Conservation (phyloP, 371 early-diverging fungal species). For the Rhizomucor pusillus region DNA sequence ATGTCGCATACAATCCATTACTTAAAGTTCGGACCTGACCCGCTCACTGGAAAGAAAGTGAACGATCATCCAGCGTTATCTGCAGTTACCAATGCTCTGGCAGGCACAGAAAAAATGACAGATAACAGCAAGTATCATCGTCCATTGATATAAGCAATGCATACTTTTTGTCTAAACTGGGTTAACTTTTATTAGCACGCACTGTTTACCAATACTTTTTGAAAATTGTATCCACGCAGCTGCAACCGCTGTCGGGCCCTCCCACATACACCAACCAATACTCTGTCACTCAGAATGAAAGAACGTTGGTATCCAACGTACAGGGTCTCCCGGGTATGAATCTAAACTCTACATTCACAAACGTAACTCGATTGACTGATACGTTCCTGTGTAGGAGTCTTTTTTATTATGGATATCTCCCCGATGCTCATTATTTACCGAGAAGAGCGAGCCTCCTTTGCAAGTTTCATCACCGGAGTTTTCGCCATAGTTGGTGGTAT, state of each 20-base stretch:
- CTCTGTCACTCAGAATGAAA: conserved; percentile 87
- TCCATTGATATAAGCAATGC: neutral
- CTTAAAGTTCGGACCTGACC: conserved; percentile 74
- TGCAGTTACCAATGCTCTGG: conserved; percentile 78
- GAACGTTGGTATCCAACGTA: conserved; percentile 24
- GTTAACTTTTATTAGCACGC: conserved; percentile 16
- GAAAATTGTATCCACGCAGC: conserved; percentile 91
- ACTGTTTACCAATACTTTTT: conserved; percentile 18
- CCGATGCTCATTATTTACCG: conserved; percentile 92
- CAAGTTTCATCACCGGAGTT: conserved; percentile 85
- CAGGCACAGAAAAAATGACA: conserved; percentile 54
- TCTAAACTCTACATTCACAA: neutral
- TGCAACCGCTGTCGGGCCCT: conserved; percentile 63
- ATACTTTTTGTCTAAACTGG: conserved; percentile 2
- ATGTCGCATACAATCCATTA: conserved; percentile 84
- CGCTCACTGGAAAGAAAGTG: conserved; percentile 10
- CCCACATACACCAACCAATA: conserved; percentile 87
- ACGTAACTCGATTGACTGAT: neutral
- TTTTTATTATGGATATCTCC: conserved; percentile 95
- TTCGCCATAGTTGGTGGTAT: conserved; percentile 96
- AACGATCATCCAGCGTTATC: conserved; percentile 28
- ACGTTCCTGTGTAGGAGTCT: conserved; percentile 64
- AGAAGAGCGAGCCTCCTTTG: conserved; percentile 80
- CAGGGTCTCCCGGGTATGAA: conserved; percentile 53
- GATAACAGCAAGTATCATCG: conserved; percentile 40